A percentile compares a stretch with the other conserved stretches of the same genome.
phyloP scores from a whole-genome alignment of 352 stramenopile genomes.

The Pythium sp. region DNA sequence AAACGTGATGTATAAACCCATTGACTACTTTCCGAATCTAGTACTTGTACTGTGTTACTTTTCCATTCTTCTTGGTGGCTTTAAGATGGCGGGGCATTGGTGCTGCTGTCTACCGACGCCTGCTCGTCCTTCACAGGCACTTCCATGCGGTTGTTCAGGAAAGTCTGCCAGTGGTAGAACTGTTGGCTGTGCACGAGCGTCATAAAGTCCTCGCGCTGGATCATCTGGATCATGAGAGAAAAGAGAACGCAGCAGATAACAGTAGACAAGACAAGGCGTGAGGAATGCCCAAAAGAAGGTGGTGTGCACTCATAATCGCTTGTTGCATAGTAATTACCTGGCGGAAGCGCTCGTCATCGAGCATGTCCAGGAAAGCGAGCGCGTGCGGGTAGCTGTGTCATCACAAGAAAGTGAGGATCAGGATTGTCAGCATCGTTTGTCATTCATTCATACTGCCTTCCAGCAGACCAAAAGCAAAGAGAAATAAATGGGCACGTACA shows the following conservation, averaged over 20 bases:
- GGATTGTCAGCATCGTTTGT: too few species aligned
- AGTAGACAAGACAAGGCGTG: neutral
- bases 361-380: constrained; percentile 86
- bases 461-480: neutral
- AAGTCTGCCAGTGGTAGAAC: constrained; percentile 90
- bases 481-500: constrained; percentile 20
- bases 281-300: neutral
- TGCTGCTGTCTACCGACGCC: constrained; percentile 13
- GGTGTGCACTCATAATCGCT: neutral
- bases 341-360: constrained; percentile 85
- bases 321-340: constrained; percentile 28
- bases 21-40: neutral
- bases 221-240: constrained; percentile 46
- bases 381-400: constrained; percentile 71
- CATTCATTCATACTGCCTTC: neutral
- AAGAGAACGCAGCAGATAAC: neutral
- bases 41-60: neutral
- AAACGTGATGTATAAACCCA: neutral
- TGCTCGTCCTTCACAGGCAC: constrained; percentile 20
- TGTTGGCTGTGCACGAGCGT: constrained; percentile 85
- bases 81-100: constrained; percentile 1
- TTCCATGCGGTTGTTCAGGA: constrained; percentile 77
- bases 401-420: neutral
- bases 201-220: constrained; percentile 84
- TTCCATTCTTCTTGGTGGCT: neutral